These are phyloP conservation scores for Calonectria pteridis DNA, from an alignment of 2,329 filamentous ascomycete genomes.

Conservation along the genomic window DNA sequence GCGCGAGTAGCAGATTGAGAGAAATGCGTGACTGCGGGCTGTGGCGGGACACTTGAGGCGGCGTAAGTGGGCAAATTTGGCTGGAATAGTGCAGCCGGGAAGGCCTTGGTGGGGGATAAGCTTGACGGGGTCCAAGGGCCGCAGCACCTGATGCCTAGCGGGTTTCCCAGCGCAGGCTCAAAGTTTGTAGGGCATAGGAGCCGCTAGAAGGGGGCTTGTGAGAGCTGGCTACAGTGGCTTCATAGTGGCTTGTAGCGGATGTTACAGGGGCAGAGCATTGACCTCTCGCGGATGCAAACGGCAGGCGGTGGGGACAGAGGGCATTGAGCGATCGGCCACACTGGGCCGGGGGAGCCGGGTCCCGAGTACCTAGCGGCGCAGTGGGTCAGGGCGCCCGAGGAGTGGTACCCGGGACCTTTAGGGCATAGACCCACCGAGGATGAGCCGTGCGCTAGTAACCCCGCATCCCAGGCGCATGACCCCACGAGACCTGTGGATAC, in stretches of 20 bases:
- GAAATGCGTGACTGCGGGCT: slow-evolving; percentile 22
- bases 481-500: slow-evolving; percentile 33
- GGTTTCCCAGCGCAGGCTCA: slow-evolving; percentile 2
- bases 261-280: slow-evolving; percentile 3
- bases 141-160: slow-evolving; percentile 26
- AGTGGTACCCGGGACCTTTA: slow-evolving; percentile 31
- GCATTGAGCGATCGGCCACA: slow-evolving; percentile 26
- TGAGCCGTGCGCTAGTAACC: slow-evolving; percentile 35
- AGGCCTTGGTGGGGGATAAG: slow-evolving; percentile 31
- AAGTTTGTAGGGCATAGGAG: not conserved
- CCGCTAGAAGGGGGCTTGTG: not conserved
- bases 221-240: slow-evolving; percentile 14
- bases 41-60: slow-evolving; percentile 35
- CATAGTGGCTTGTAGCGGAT: slow-evolving; percentile 21
- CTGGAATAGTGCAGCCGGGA: slow-evolving; percentile 31
- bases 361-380: slow-evolving; percentile 25
- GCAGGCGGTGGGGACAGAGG: slow-evolving; percentile 20
- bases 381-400: slow-evolving; percentile 12
- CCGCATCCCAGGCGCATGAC: slow-evolving; percentile 38
- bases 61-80: slow-evolving; percentile 18
- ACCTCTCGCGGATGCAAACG: slow-evolving; percentile 7
- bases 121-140: slow-evolving; percentile 26
- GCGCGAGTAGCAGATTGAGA: slow-evolving; percentile 17
- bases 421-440: slow-evolving; percentile 26
- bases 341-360: slow-evolving; percentile 28